phyloP scores from a whole-genome alignment of 768 basidiomycete species.

The Pleurotus platypus region DNA sequence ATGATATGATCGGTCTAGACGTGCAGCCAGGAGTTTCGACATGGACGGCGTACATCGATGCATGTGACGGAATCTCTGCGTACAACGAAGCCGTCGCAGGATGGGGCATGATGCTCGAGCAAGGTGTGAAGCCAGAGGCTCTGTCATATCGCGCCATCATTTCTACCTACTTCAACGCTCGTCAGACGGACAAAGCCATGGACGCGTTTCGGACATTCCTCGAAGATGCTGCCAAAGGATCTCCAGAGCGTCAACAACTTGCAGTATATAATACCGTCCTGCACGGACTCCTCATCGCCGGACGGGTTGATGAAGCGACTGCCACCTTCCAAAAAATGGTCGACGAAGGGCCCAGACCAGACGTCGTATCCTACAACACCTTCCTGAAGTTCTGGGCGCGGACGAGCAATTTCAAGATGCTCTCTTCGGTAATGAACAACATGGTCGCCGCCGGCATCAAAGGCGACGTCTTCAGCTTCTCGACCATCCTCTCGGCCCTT shows the following conservation, averaged over 20 bases:
- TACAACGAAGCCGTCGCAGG: constrained; percentile 49
- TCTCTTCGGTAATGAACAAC: constrained; percentile 54
- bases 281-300: constrained; percentile 54
- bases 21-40: constrained; percentile 50
- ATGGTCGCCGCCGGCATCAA: constrained; percentile 51
- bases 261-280: constrained; percentile 74
- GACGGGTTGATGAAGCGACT: constrained; percentile 35
- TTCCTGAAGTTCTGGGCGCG: constrained; percentile 68
- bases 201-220: constrained; percentile 49
- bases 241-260: constrained; percentile 24
- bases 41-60: constrained; percentile 73
- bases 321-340: constrained; percentile 42
- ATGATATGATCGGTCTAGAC: constrained; percentile 51
- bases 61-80: constrained; percentile 50
- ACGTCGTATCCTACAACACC: constrained; percentile 79
- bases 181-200: constrained; percentile 48
- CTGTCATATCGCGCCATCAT: constrained; percentile 71
- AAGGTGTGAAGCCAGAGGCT: constrained; percentile 54
- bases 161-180: constrained; percentile 51
- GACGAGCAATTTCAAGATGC: constrained; percentile 55
- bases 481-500: constrained; percentile 78
- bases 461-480: constrained; percentile 85
- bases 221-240: constrained; percentile 13
- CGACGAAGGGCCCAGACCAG: constrained; percentile 53
- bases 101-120: constrained; percentile 63